Evolutionary conservation across 2,329 filamentous ascomycete species (phyloP).

Genomic region (Emmonsia crescens): DNA sequence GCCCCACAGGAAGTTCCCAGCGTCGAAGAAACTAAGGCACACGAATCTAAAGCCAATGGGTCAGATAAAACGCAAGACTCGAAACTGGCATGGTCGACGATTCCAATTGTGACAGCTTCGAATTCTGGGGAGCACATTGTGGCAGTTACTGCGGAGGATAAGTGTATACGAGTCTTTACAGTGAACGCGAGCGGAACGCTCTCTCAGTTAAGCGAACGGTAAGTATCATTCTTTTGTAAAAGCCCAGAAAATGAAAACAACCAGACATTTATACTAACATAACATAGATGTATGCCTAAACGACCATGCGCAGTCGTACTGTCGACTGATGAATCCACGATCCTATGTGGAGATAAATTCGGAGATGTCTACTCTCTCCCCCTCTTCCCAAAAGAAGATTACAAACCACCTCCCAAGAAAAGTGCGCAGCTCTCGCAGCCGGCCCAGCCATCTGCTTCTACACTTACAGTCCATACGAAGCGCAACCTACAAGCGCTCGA

Average conservation of each 20-base stretch:
- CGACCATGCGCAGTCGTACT: constrained; percentile 67
- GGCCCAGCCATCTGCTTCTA: constrained; percentile 44
- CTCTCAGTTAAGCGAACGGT: constrained; percentile 62
- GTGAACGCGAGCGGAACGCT: constrained; percentile 52
- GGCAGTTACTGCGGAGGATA: constrained; percentile 81
- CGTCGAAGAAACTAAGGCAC: constrained; percentile 15
- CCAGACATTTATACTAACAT: constrained; percentile 20
- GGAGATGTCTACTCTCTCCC: constrained; percentile 90
- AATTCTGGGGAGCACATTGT: constrained; percentile 57
- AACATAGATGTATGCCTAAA: constrained; percentile 68
- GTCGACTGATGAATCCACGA: constrained; percentile 56
- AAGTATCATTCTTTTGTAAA: constrained; percentile 16
- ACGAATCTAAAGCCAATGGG: constrained; percentile 9
- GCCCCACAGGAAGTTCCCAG: constrained; percentile 15
- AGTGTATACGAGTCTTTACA: constrained; percentile 73
- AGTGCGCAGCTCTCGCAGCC: constrained; percentile 20
- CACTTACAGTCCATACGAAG: constrained; percentile 51
- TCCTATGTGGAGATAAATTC: constrained; percentile 87
- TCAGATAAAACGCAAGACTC: constrained; percentile 11
- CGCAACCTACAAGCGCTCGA: constrained; percentile 49
- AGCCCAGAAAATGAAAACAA: background rate
- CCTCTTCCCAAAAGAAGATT: constrained; percentile 41
- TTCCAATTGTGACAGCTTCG: constrained; percentile 59
- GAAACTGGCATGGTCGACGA: constrained; percentile 40
- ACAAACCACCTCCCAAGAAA: constrained; percentile 27